Evolutionary conservation across 352 stramenopile species (phyloP).

Genomic region (Pythium sukuiense): DNA sequence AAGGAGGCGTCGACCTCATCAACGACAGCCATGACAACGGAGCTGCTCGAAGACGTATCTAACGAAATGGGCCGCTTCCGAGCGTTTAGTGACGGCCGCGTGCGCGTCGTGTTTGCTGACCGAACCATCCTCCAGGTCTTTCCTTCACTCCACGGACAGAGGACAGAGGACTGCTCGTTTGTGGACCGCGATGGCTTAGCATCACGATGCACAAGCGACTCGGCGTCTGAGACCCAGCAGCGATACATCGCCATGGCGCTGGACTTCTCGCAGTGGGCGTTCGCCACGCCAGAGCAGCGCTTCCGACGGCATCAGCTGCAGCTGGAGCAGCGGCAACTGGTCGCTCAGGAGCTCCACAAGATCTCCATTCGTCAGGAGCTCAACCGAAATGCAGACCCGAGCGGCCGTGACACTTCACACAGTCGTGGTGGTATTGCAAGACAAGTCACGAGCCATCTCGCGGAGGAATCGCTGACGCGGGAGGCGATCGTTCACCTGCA

Average conservation of each 20-base stretch:
- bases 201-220: conserved; percentile 37
- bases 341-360: conserved; percentile 25
- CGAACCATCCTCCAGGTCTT: conserved; percentile 72
- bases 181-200: conserved; percentile 49
- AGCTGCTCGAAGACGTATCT: conserved; percentile 25
- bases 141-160: conserved; percentile 8
- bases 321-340: conserved; percentile 12
- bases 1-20: neutral
- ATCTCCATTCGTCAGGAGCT: conserved; percentile 25
- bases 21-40: neutral
- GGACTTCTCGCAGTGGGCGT: conserved; percentile 70
- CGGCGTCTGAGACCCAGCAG: conserved; percentile 39
- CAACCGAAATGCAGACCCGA: conserved; percentile 8
- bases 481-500: conserved; percentile 42
- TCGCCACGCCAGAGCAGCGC: conserved; percentile 50
- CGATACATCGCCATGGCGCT: conserved; percentile 53
- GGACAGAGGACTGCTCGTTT: conserved; percentile 47
- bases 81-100: conserved; percentile 55
- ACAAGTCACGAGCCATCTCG: neutral
- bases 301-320: conserved; percentile 36
- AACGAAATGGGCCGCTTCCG: conserved; percentile 68
- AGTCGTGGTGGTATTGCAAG: neutral
- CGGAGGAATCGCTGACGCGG: conserved; percentile 3
- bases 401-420: neutral
- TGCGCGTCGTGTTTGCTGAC: conserved; percentile 67